A percentile compares a stretch with the other conserved stretches of the same genome.
These are phyloP conservation scores for Teunomyces kruisii DNA, from an alignment of 805 yeast genomes.

Conservation along the genomic window DNA sequence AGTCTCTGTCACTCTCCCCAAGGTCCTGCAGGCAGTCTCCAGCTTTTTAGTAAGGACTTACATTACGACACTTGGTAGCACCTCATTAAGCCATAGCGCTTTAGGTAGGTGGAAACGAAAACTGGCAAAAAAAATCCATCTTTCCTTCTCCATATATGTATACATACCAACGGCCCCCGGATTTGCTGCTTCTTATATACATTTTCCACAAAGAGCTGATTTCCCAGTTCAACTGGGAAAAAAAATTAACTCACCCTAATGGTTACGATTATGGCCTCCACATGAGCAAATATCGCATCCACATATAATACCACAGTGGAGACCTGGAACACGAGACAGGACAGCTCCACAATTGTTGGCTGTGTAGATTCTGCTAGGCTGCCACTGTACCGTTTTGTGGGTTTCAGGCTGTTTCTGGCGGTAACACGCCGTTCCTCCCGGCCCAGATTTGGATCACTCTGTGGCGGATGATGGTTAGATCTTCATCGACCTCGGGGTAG, in stretches of 20 bases:
- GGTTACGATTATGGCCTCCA: constrained; percentile 1
- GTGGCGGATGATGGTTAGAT: constrained; percentile 10
- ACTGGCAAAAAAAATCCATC: neutral
- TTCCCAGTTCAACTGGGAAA: constrained; percentile 1
- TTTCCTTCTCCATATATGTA: neutral
- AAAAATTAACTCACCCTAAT: constrained; percentile 3
- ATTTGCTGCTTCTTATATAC: neutral
- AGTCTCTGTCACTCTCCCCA: too few species aligned
- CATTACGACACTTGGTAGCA: too few species aligned
- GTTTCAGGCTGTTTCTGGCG: neutral
- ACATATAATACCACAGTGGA: neutral
- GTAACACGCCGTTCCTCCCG: neutral
- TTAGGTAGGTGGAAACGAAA: too few species aligned
- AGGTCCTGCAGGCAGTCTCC: too few species aligned
- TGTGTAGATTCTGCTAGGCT: too few species aligned
- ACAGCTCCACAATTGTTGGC: too few species aligned
- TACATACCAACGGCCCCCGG: neutral
- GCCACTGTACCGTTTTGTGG: too few species aligned
- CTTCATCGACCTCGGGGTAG: constrained; percentile 19
- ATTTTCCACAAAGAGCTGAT: neutral
- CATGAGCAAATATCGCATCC: constrained; percentile 1
- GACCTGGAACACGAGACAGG: neutral
- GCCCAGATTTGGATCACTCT: constrained; percentile 15
- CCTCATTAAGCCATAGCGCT: too few species aligned
- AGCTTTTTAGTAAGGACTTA: too few species aligned